Base-by-base conservation (phyloP, 2,329 filamentous ascomycete species). In the Dactylella cylindrospora region DNA sequence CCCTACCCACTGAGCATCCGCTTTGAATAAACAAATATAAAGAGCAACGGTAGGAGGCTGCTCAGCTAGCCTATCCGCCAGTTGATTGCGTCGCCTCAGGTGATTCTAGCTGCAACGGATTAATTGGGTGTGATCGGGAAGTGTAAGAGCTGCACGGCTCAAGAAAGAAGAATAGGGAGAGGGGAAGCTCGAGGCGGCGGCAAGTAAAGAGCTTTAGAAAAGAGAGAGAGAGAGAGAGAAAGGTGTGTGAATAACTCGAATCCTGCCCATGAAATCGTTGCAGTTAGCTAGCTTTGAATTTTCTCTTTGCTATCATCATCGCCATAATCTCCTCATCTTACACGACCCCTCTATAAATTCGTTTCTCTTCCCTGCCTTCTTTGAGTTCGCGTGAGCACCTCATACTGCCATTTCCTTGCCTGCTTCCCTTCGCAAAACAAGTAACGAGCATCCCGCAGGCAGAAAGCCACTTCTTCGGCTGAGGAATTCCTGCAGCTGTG, bases 401-500 rank as follows among this genome's bases (percentile, higher is more conserved):
- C 31, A 15, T 15, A n/a, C 10, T 15, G 4, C 5, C 31, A 33
- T 13, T 19, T 38, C 22, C 33, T 19, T 38, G 33, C 33, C 22
- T 19, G 33, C 33, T 13, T 19, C 17, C 12, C 31, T 4, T 33
- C 17, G 35, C 28, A 31, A 49, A 36, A 47, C 9, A 23, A 28
- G 22, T n/a, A n/a, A n/a, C n/a, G n/a, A n/a, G n/a, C 12, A n/a
- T 10, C 13, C 17, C 3, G 19, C 40, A 29, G 20, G 41, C n/a
- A 23, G 19, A 19, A 45, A 22, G 41, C 28, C 41, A n/a, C 19
- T 15, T n/a, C 4, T 45, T 35, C 20, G 41, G 28, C 41, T 22
- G 28, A 23, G 15, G 23, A 35, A 7, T 38, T 39, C 35, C 47
- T 53, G 47, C 47, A 61, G 46, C 41, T 61, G 55, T 51, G 54